Evolutionary conservation across 2,329 filamentous ascomycete genomes (phyloP).

Genomic region (Pseudonectria foliicola): DNA sequence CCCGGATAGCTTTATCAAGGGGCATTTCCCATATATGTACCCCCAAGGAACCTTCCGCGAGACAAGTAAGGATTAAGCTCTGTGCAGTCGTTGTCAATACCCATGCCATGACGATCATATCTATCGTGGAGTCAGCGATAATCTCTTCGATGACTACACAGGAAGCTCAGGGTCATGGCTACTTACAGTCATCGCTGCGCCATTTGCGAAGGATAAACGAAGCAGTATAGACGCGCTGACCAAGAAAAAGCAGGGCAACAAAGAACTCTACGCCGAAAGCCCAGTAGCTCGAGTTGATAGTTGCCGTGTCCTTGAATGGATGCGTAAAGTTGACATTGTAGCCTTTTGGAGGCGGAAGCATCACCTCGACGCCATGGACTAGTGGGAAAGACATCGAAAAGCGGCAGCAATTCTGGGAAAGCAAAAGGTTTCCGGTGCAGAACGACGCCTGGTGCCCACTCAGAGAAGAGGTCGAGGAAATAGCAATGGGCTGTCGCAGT

Average conservation of each 20-base stretch:
- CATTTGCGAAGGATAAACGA: constrained; percentile 6
- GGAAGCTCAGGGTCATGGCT: background rate
- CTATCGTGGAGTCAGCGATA: background rate
- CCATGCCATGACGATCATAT: constrained; percentile 3
- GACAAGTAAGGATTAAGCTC: background rate
- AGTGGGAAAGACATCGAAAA: constrained; percentile 9
- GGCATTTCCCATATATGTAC: constrained; percentile 19
- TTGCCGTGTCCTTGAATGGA: constrained; percentile 12
- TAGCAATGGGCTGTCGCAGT: too few relatives aligned
- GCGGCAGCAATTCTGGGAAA: background rate
- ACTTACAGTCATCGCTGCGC: constrained; percentile 8
- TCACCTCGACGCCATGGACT: constrained; percentile 17
- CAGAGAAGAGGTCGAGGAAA: too few relatives aligned
- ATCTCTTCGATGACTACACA: background rate
- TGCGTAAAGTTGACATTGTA: constrained; percentile 25
- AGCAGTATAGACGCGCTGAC: constrained; percentile 22
- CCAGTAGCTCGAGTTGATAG: constrained; percentile 12
- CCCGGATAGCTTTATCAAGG: constrained; percentile 6
- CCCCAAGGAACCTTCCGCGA: constrained; percentile 7
- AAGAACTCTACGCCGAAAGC: constrained; percentile 15
- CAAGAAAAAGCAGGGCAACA: constrained; percentile 11
- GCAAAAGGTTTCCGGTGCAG: background rate
- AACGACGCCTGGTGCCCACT: background rate
- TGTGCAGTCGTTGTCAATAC: background rate
- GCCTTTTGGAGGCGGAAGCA: constrained; percentile 18